Percentiles rank a stretch among this genome's conserved stretches.
These are phyloP conservation scores for Rugiboletus extremiorientalis DNA, from an alignment of 1,284 basidiomycete genomes.

Conservation along the genomic window DNA sequence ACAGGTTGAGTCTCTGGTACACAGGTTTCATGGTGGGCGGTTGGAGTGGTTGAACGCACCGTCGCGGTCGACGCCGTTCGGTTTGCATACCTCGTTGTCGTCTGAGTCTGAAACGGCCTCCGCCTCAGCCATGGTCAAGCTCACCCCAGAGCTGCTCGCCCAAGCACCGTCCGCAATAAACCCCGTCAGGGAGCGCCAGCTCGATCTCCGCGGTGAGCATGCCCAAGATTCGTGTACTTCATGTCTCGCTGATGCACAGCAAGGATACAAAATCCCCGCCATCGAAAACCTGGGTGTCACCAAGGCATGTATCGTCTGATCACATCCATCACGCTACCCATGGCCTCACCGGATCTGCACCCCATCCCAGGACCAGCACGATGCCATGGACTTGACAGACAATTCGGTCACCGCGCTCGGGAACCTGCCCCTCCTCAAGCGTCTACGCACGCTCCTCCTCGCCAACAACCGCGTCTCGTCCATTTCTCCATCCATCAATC, in stretches of 20 bases:
- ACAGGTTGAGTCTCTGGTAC: conserved; percentile 73
- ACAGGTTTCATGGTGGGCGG: conserved; percentile 64
- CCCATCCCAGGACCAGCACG: conserved; percentile 76
- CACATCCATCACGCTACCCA: conserved; percentile 3
- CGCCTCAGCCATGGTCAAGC: conserved; percentile 66
- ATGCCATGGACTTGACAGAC: conserved; percentile 94
- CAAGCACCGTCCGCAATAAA: conserved; percentile 81
- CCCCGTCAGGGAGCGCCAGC: conserved; percentile 90
- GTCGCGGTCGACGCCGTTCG: conserved; percentile 8
- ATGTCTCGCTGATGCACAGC: conserved; percentile 18
- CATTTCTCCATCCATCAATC: conserved; percentile 78
- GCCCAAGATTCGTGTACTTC: conserved; percentile 21
- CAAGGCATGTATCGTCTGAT: conserved; percentile 54
- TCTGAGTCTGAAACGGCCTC: conserved; percentile 49
- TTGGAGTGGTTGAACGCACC: conserved; percentile 9
- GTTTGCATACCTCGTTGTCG: conserved; percentile 32
- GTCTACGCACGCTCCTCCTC: conserved; percentile 77
- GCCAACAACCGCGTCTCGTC: conserved; percentile 87
- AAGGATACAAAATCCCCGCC: conserved; percentile 94
- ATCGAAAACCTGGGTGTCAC: conserved; percentile 99
- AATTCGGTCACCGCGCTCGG: conserved; percentile 90
- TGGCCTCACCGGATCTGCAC: conserved; percentile 13
- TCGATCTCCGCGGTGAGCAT: conserved; percentile 86
- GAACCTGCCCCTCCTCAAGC: conserved; percentile 82
- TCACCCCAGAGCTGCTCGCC: conserved; percentile 88